A percentile compares a stretch with the other conserved stretches of the same genome.
Evolutionary conservation across 768 basidiomycete genomes (phyloP).

Genomic region (Pseudohyphozyma bogoriensis): DNA sequence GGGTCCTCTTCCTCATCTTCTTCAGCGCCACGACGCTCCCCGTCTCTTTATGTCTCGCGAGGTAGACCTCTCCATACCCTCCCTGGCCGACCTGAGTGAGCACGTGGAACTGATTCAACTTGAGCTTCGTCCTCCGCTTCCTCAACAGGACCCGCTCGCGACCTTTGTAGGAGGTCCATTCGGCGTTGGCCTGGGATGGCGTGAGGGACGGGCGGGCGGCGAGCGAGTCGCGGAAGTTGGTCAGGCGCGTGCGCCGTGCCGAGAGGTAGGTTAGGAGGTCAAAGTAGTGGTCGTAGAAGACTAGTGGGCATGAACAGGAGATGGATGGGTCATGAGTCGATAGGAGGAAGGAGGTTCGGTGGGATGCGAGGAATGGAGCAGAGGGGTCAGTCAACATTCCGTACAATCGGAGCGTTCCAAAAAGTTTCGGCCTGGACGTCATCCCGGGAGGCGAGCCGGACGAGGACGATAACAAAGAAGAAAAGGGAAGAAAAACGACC

Average conservation of each 20-base stretch:
- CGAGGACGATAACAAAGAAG: no score
- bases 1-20: constrained; percentile 88
- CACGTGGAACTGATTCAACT: constrained; percentile 92
- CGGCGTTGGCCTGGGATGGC: constrained; percentile 44
- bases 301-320: constrained; percentile 41
- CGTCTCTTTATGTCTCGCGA: constrained; percentile 88
- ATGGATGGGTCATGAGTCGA: no score
- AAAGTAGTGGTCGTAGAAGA: constrained; percentile 98
- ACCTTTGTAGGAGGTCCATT: constrained; percentile 86
- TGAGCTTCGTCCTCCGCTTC: constrained; percentile 80
- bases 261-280: constrained; percentile 83
- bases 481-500: constrained; percentile 23
- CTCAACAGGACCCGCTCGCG: constrained; percentile 88
- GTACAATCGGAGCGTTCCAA: no score
- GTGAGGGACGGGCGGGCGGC: constrained; percentile 49
- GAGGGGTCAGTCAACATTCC: background rate
- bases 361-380: background rate
- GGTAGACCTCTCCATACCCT: constrained; percentile 94
- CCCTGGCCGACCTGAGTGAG: constrained; percentile 98
- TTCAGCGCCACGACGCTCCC: constrained; percentile 95
- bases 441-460: no score
- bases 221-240: constrained; percentile 75
- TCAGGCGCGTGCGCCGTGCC: constrained; percentile 69
- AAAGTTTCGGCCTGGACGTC: no score
- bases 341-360: no score